Conservation (phyloP, 2,329 filamentous ascomycete species). For the Fusarium torreyae region DNA sequence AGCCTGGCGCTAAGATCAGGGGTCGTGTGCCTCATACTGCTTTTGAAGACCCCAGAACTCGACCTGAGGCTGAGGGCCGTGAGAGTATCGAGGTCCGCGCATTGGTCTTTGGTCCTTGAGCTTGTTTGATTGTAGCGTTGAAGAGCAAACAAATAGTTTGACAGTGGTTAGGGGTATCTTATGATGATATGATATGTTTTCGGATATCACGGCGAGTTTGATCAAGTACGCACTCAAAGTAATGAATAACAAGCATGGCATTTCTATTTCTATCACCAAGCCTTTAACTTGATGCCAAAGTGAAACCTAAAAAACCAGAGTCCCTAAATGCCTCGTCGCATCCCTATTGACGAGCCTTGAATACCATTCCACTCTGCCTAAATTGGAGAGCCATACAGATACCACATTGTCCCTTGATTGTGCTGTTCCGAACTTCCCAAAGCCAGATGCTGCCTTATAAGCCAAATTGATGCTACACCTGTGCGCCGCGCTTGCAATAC, state of each 20-base stretch:
- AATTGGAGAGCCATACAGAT: conserved; percentile 29
- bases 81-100: conserved; percentile 93
- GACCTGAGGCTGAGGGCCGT: conserved; percentile 76
- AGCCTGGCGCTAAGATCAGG: conserved; percentile 65
- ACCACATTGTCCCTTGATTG: conserved; percentile 18
- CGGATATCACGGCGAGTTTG: neutral
- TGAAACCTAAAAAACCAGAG: conserved; percentile 25
- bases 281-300: conserved; percentile 14
- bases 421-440: conserved; percentile 22
- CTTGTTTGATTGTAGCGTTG: neutral
- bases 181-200: conserved; percentile 2
- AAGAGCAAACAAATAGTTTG: neutral
- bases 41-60: conserved; percentile 82
- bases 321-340: conserved; percentile 11
- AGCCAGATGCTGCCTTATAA: conserved; percentile 28
- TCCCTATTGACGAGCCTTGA: conserved; percentile 14
- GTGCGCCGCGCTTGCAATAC: conserved; percentile 52
- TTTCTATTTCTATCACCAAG: conserved; percentile 46
- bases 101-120: conserved; percentile 80
- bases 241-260: conserved; percentile 26
- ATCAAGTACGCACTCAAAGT: conserved; percentile 3
- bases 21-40: conserved; percentile 80
- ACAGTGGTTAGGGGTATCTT: neutral
- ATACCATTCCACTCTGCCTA: conserved; percentile 17
- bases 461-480: conserved; percentile 40